phyloP scores from a whole-genome alignment of 768 basidiomycete species.

The Boletus barrowsii region DNA sequence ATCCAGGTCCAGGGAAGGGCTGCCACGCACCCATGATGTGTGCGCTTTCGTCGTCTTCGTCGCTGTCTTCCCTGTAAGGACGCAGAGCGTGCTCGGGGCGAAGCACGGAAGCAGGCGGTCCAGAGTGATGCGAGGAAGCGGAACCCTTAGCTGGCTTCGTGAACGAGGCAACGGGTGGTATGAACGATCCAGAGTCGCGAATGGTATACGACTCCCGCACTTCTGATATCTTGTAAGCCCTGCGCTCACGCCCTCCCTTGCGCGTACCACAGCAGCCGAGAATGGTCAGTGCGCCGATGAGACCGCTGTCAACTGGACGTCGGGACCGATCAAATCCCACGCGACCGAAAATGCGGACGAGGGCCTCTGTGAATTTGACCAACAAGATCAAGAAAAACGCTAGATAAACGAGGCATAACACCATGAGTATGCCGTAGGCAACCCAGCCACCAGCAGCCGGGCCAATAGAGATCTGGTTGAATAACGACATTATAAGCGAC shows the following conservation, averaged over 20 bases:
- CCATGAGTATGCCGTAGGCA: slow-evolving; percentile 86
- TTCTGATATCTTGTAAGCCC: slow-evolving; percentile 24
- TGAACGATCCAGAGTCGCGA: slow-evolving; percentile 48
- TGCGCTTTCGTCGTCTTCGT: slow-evolving; percentile 65
- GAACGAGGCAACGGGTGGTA: slow-evolving; percentile 39
- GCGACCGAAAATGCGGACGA: slow-evolving; percentile 71
- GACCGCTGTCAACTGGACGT: slow-evolving; percentile 77
- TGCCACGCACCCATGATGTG: slow-evolving; percentile 97
- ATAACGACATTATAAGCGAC: slow-evolving; percentile 10
- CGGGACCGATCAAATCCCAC: slow-evolving; percentile 83
- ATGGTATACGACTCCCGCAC: slow-evolving; percentile 25
- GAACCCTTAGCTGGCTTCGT: slow-evolving; percentile 25
- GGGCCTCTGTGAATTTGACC: slow-evolving; percentile 80
- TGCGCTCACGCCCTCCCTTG: slow-evolving; percentile 29
- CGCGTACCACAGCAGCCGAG: slow-evolving; percentile 63
- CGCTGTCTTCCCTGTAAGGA: slow-evolving; percentile 76
- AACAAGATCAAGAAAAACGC: slow-evolving; percentile 79
- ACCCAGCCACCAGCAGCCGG: slow-evolving; percentile 86
- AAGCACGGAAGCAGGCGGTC: slow-evolving; percentile 65
- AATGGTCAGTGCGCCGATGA: slow-evolving; percentile 80
- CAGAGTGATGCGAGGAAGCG: slow-evolving; percentile 40
- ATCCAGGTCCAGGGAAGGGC: slow-evolving; percentile 51
- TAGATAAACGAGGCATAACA: slow-evolving; percentile 77
- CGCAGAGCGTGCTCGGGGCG: slow-evolving; percentile 75
- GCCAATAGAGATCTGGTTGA: slow-evolving; percentile 75